Evolutionary conservation across 495 filamentous ascomycete species (phyloP).

Genomic region (Chaetomium cochliodes): DNA sequence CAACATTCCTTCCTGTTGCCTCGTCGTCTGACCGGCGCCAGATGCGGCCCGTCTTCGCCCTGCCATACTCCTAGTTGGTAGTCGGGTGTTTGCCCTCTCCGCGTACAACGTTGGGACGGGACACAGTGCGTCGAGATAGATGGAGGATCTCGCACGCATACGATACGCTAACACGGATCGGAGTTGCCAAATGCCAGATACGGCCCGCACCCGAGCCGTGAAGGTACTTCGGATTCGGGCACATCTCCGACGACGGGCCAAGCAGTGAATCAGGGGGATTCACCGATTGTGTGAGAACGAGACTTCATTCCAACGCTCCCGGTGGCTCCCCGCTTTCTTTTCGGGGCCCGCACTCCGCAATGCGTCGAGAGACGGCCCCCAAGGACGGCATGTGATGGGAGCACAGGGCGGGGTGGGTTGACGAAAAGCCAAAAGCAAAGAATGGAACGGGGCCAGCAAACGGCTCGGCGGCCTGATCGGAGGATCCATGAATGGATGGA

Average conservation of each 20-base stretch:
- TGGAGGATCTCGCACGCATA: not conserved
- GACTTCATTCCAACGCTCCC: not conserved
- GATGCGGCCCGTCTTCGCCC: slow-evolving; percentile 16
- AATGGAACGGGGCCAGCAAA: slow-evolving; percentile 18
- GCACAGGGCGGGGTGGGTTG: slow-evolving; percentile 18
- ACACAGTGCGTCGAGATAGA: not conserved
- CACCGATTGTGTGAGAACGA: slow-evolving; percentile 10
- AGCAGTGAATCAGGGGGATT: not conserved
- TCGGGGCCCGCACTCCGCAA: not conserved
- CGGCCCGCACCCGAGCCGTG: slow-evolving; percentile 8
- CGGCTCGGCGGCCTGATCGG: slow-evolving; percentile 15
- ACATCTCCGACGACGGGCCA: not conserved
- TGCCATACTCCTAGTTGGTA: slow-evolving; percentile 7
- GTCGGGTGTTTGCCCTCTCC: slow-evolving; percentile 13
- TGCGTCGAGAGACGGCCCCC: not conserved
- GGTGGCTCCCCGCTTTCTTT: not conserved
- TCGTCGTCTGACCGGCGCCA: not conserved
- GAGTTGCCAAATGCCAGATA: slow-evolving; percentile 6
- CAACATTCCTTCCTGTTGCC: slow-evolving; percentile 19
- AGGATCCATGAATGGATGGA: not conserved
- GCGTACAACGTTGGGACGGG: slow-evolving; percentile 1
- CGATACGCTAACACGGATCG: not conserved
- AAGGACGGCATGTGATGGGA: slow-evolving; percentile 3
- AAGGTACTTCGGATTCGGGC: not conserved
- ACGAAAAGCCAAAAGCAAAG: slow-evolving; percentile 5